phyloP scores from a whole-genome alignment of 169 alveolate genomes.

The Condylostoma magnum region DNA sequence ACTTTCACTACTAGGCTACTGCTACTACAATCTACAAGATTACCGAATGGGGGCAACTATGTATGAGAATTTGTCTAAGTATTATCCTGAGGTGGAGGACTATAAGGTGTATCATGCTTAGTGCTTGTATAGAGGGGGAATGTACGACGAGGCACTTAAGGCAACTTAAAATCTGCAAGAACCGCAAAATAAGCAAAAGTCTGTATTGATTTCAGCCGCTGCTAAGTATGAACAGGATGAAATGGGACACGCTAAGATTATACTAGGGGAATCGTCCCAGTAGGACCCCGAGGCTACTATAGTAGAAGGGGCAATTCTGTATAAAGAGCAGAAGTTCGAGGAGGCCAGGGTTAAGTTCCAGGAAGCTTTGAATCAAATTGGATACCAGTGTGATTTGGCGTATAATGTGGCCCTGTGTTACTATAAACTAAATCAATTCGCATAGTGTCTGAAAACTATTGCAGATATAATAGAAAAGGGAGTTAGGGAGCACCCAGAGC shows the following conservation, averaged over 20 bases:
- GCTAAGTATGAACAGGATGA: constrained; percentile 81
- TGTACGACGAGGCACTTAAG: constrained; percentile 72
- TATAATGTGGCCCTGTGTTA: constrained; percentile 83
- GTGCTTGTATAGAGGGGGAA: constrained; percentile 68
- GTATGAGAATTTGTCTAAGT: constrained; percentile 73
- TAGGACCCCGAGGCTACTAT: constrained; percentile 74
- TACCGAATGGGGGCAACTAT: constrained; percentile 45
- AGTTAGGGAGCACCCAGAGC: constrained; percentile 87
- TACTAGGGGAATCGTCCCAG: constrained; percentile 53
- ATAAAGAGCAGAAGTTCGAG: constrained; percentile 77
- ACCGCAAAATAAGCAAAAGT: constrained; percentile 49
- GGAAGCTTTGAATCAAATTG: constrained; percentile 78
- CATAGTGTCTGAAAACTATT: constrained; percentile 76
- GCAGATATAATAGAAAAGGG: constrained; percentile 87
- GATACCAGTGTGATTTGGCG: constrained; percentile 80
- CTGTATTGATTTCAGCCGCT: constrained; percentile 66
- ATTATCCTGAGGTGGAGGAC: constrained; percentile 74
- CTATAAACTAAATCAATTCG: constrained; percentile 74
- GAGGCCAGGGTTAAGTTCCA: constrained; percentile 80
- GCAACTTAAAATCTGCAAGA: constrained; percentile 59
- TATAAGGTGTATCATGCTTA: constrained; percentile 80
- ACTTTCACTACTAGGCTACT: constrained; percentile 78
- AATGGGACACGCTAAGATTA: constrained; percentile 69
- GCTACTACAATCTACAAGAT: constrained; percentile 64
- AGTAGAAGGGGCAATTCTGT: constrained; percentile 76